Evolutionary conservation across 805 yeast species (phyloP).

Genomic region (Yarrowia sp.): DNA sequence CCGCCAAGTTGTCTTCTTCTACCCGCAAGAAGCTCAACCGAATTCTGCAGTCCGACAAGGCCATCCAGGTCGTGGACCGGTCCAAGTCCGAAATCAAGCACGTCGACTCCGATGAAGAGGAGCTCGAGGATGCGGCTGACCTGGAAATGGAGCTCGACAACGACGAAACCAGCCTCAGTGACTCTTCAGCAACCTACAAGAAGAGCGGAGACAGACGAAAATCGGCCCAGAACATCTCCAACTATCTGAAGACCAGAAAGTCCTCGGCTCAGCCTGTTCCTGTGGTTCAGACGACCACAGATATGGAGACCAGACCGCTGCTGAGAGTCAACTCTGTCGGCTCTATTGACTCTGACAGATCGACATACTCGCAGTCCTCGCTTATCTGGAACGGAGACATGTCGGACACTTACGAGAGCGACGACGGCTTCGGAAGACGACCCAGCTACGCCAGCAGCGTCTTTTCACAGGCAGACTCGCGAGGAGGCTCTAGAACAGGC

Average conservation of each 20-base stretch:
- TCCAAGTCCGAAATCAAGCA: background rate
- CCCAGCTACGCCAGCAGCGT: constrained; percentile 22
- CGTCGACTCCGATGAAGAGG: constrained; percentile 24
- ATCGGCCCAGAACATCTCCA: constrained; percentile 16
- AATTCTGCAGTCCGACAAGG: constrained; percentile 16
- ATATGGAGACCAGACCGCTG: background rate
- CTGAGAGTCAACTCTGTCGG: constrained; percentile 17
- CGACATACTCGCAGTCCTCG: background rate
- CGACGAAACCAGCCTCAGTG: constrained; percentile 2
- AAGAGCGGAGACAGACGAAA: background rate
- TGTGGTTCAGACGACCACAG: background rate
- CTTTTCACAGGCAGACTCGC: constrained; percentile 22
- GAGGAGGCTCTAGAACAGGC: background rate
- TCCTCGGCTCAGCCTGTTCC: background rate
- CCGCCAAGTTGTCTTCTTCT: constrained; percentile 29
- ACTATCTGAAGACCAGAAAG: constrained; percentile 1
- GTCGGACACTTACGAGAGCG: constrained; percentile 4
- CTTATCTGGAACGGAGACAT: constrained; percentile 24
- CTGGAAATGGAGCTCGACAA: constrained; percentile 10
- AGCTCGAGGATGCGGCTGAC: constrained; percentile 2
- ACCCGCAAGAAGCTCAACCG: constrained; percentile 29
- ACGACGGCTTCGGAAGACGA: constrained; percentile 18
- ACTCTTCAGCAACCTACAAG: constrained; percentile 12
- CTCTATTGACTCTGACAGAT: background rate
- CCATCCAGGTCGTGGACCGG: constrained; percentile 23